These are phyloP conservation scores for Amylostereum chailletii DNA, from an alignment of 1,284 basidiomycete species.

Conservation along the genomic window DNA sequence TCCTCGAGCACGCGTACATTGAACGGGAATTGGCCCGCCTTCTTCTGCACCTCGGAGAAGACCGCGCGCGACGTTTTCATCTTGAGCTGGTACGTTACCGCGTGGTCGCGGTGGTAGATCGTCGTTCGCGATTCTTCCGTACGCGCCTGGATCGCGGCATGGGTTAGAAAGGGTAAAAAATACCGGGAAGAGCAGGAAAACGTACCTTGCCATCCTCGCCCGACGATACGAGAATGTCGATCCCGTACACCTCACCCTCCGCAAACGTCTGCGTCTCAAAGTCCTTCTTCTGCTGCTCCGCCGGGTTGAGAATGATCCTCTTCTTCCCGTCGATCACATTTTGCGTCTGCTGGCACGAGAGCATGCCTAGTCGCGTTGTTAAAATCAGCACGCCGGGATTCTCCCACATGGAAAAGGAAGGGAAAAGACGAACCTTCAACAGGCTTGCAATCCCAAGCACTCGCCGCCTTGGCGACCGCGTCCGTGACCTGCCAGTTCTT, in stretches of 20 bases:
- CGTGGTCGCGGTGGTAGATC: constrained; percentile 86
- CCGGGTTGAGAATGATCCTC: constrained; percentile 87
- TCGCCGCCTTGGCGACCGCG: constrained; percentile 66
- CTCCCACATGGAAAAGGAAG: not conserved
- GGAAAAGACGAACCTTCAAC: constrained; percentile 70
- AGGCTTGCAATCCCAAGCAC: constrained; percentile 76
- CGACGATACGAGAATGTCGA: constrained; percentile 89
- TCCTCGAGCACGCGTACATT: constrained; percentile 92
- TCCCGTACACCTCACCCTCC: constrained; percentile 93
- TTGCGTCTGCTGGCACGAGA: constrained; percentile 86
- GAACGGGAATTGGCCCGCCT: constrained; percentile 97
- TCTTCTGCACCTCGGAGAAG: constrained; percentile 96
- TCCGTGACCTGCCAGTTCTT: constrained; percentile 96
- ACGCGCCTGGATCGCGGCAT: constrained; percentile 50
- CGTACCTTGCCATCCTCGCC: constrained; percentile 81
- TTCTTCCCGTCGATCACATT: constrained; percentile 97
- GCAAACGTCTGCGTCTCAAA: constrained; percentile 81
- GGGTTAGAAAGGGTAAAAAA: not conserved
- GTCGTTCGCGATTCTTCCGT: constrained; percentile 85
- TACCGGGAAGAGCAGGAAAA: not conserved
- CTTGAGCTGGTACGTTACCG: constrained; percentile 92
- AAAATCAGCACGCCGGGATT: not conserved
- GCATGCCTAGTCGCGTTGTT: constrained; percentile 54
- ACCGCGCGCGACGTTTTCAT: constrained; percentile 94
- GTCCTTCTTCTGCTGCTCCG: constrained; percentile 75